phyloP scores from a whole-genome alignment of 345 rosid species.

The Turritis glabra region DNA sequence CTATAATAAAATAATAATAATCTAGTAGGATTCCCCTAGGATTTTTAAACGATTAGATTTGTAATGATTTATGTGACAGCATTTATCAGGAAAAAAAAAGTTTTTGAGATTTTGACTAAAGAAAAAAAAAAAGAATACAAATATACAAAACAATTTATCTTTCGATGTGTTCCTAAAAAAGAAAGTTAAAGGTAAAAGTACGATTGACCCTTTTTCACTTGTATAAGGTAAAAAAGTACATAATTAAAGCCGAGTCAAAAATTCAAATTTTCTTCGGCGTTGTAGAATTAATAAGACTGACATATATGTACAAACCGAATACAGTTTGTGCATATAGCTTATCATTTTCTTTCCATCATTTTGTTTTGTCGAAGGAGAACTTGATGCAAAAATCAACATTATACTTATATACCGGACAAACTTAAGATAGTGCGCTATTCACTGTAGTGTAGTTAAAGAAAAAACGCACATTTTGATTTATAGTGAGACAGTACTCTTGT shows the following conservation, averaged over 20 bases:
- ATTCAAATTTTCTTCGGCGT: neutral
- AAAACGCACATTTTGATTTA: neutral
- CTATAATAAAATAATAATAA: neutral
- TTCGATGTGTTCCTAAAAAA: neutral
- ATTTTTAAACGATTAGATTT: neutral
- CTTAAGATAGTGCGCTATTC: neutral
- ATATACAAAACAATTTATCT: neutral
- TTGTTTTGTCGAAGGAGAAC: neutral
- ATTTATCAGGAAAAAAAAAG: neutral
- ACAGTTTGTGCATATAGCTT: neutral
- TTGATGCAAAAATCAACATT: neutral
- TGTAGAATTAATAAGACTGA: neutral
- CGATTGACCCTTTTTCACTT: slow-evolving; percentile 21
- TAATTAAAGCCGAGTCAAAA: neutral
- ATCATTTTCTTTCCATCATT: neutral
- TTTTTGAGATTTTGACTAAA: too few relatives aligned
- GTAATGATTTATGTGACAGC: neutral
- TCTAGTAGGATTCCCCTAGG: neutral
- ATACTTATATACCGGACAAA: neutral
- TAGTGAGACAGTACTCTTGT: neutral
- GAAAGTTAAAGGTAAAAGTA: neutral
- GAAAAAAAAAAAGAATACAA: too few relatives aligned
- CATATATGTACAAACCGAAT: neutral
- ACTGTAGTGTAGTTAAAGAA: neutral
- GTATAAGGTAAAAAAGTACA: slow-evolving; percentile 25